Evolutionary conservation across 2,329 filamentous ascomycete species (phyloP).

Genomic region (Gremmenia infestans): DNA sequence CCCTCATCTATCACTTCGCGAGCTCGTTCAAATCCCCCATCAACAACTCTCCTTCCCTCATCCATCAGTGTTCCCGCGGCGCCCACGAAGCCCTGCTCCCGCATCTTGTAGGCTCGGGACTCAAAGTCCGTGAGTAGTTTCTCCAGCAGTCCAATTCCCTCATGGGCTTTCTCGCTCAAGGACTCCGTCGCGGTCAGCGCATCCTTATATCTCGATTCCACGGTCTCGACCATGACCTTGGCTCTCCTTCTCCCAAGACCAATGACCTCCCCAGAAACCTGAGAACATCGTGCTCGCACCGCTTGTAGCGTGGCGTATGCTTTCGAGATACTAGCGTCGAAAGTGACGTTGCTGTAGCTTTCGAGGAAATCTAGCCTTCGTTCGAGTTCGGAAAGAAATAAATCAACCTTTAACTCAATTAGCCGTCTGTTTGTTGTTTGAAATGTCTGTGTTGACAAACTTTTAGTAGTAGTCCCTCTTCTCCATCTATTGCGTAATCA

Average conservation of each 20-base stretch:
- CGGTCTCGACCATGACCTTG: conserved; percentile 84
- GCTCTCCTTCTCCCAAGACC: conserved; percentile 80
- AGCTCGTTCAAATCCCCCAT: conserved; percentile 71
- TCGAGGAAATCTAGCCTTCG: conserved; percentile 83
- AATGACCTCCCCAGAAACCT: conserved; percentile 84
- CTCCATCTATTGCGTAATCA: conserved; percentile 57
- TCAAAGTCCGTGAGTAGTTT: conserved; percentile 83
- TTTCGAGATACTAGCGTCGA: conserved; percentile 78
- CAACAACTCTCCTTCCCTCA: conserved; percentile 73
- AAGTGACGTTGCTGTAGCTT: conserved; percentile 74
- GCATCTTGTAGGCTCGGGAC: conserved; percentile 70
- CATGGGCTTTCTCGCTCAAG: conserved; percentile 84
- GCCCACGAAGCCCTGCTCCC: conserved; percentile 69
- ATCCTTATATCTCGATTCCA: conserved; percentile 84
- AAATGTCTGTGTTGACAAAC: conserved; percentile 28
- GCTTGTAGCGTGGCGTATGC: conserved; percentile 83
- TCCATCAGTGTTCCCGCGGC: conserved; percentile 70
- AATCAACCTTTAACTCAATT: conserved; percentile 53
- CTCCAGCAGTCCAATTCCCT: conserved; percentile 83
- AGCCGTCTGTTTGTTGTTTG: conserved; percentile 2
- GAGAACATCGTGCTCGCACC: conserved; percentile 81
- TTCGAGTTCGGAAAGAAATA: conserved; percentile 82
- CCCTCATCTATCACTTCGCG: conserved; percentile 75
- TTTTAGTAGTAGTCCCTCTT: conserved; percentile 57
- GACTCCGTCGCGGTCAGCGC: conserved; percentile 80